Base-by-base conservation (phyloP, 164 flowering plant species). In the Vitis labrusca region DNA sequence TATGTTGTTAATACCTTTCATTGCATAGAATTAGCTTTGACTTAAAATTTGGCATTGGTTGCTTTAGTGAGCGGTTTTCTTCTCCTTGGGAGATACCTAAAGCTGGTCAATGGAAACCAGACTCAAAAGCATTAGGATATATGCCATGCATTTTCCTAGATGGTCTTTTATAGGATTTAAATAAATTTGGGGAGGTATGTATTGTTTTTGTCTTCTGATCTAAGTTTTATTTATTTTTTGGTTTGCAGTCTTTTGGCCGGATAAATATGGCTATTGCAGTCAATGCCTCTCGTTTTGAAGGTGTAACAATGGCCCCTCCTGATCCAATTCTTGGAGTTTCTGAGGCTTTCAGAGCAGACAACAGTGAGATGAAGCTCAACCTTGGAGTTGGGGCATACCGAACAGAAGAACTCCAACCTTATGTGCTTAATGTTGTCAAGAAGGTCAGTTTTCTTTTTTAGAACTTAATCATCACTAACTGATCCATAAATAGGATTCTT, bases 351-450 rank as follows among this genome's bases (percentile, higher is more conserved):
- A 92, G 71, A 77, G 97, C 97, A 63, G 96, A 91, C 78, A 89
- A 82, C 2, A 66, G 80, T 73, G 86, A 82, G 29, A 55, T 64
- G 80, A 94, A 94, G 82, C 97, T 94, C 73, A 94, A 94, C 76
- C 97, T 94, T 80, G 99, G 99, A 59, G 99, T 94, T 68, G 99
- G 99, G 49, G 99, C 99, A 48, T 94, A 94, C 54, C 88, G 99
- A 10, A 94, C 99, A n/a, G 99, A 94, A 79, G 98, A 94, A 61
- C 89, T 94, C 61, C 95, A 91, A 59, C 97, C 98, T 37, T 92
- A 94, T 73, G 99, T 94, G 79, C 97, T 94, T 63, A 76, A 88
- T 77, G 99, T 94, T 71, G 99, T 94, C 58, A 91, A 89, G 76
- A 94, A 94, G 89, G 99, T 86, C 60, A 68, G 76, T 44, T 60